phyloP scores from a whole-genome alignment of 1,284 basidiomycete species.

The Trichosporon coremiiforme region DNA sequence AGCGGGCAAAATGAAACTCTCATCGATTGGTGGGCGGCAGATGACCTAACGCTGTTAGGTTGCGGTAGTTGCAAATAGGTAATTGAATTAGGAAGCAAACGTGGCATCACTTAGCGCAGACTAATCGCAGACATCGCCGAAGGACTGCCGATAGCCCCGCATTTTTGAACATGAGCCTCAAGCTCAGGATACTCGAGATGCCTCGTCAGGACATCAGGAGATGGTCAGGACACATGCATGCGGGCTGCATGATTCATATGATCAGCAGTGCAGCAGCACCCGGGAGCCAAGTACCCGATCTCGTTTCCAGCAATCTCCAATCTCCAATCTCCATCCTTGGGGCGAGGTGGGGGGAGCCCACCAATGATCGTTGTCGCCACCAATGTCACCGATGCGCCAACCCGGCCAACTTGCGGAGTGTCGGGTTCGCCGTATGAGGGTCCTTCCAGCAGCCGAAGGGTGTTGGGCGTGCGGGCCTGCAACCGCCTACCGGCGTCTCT shows the following conservation, averaged over 20 bases:
- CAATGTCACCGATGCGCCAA: background rate
- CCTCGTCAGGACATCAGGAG: background rate
- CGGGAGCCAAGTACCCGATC: slow-evolving; percentile 10
- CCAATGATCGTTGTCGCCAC: background rate
- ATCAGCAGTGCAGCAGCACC: background rate
- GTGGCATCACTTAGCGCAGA: too few relatives aligned
- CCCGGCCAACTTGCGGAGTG: background rate
- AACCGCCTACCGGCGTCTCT: background rate
- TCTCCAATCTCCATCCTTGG: background rate
- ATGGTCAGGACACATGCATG: background rate
- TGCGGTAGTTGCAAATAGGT: too few relatives aligned
- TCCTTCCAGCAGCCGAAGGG: background rate
- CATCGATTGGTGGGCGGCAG: background rate
- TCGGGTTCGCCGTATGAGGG: slow-evolving; percentile 1
- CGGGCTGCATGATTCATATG: slow-evolving; percentile 2
- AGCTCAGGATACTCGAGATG: background rate
- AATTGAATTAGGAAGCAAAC: too few relatives aligned
- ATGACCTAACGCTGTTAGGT: background rate
- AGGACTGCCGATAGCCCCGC: slow-evolving; percentile 3
- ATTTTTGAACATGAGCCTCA: background rate
- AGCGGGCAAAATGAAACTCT: slow-evolving; percentile 3
- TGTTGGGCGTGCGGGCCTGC: too few relatives aligned
- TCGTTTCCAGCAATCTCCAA: slow-evolving; percentile 11
- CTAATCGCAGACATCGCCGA: slow-evolving; percentile 6
- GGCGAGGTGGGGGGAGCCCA: slow-evolving; percentile 13